A percentile compares a stretch with the other conserved stretches of the same genome.
Evolutionary conservation across 495 filamentous ascomycete genomes (phyloP).

Genomic region (Annulohypoxylon maeteangense): DNA sequence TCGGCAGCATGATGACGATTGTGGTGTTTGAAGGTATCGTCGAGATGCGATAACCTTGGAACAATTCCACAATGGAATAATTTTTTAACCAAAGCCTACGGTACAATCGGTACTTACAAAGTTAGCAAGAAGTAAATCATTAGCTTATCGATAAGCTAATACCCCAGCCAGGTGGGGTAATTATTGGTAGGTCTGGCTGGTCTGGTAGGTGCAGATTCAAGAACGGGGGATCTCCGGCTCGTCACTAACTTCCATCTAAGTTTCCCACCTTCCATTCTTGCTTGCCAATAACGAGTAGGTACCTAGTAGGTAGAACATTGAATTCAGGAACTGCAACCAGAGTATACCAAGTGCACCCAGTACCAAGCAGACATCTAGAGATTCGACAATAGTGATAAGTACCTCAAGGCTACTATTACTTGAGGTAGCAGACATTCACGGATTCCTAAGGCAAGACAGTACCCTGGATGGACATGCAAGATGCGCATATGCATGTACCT

Average conservation of each 20-base stretch:
- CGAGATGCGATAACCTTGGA: slow-evolving; percentile 1
- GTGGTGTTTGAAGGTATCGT: neutral
- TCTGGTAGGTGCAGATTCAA: neutral
- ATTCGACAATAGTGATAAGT: too few species aligned
- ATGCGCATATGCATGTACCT: neutral
- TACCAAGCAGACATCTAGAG: too few species aligned
- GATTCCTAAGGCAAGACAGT: too few species aligned
- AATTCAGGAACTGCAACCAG: neutral
- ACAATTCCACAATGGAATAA: slow-evolving; percentile 5
- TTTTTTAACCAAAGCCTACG: slow-evolving; percentile 10
- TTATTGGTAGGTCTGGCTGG: neutral
- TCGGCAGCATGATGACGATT: slow-evolving; percentile 61
- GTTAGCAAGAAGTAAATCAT: neutral
- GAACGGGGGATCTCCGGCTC: neutral
- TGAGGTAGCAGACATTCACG: too few species aligned
- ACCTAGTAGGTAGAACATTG: neutral
- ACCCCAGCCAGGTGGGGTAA: neutral
- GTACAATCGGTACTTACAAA: neutral
- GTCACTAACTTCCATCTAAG: neutral
- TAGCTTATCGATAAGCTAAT: neutral
- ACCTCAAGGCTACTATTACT: too few species aligned
- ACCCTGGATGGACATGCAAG: neutral
- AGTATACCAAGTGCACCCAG: too few species aligned
- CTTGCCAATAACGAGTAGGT: neutral
- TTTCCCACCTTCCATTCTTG: neutral